These are phyloP conservation scores for Ceratocystis alfenasii DNA, from an alignment of 2,329 filamentous ascomycete genomes.

Conservation along the genomic window DNA sequence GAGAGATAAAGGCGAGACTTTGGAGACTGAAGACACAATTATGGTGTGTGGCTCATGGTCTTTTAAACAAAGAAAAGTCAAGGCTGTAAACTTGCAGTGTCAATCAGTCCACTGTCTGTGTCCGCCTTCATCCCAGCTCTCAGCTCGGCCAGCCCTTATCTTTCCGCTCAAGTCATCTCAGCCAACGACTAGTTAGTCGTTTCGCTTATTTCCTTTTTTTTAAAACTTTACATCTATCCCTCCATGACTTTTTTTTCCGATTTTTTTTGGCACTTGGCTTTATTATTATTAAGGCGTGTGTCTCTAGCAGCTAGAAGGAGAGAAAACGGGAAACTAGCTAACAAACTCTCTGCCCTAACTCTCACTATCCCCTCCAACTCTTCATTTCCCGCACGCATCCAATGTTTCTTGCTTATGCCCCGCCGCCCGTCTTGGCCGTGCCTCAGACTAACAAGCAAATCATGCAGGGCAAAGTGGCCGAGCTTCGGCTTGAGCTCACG, in stretches of 20 bases:
- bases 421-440: slow-evolving; percentile 29
- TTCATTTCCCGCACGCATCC: slow-evolving; percentile 13
- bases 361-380: not conserved
- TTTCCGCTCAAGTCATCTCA: not conserved
- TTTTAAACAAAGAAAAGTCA: too few relatives aligned
- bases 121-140: slow-evolving; percentile 7
- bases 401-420: slow-evolving; percentile 45
- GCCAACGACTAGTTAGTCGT: not conserved
- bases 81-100: not conserved
- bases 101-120: not conserved
- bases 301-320: too few relatives aligned
- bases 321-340: too few relatives aligned
- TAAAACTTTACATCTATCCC: not conserved
- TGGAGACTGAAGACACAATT: too few relatives aligned
- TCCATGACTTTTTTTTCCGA: not conserved
- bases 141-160: not conserved
- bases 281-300: too few relatives aligned
- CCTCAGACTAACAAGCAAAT: slow-evolving; percentile 28
- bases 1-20: not conserved
- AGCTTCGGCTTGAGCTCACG: slow-evolving; percentile 87
- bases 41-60: too few relatives aligned
- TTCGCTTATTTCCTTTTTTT: slow-evolving; percentile 3
- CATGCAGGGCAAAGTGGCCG: slow-evolving; percentile 92
- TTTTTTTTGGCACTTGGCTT: too few relatives aligned
- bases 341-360: too few relatives aligned